Evolutionary conservation across 2,329 filamentous ascomycete genomes (phyloP), one percentile per base, ranked within the genome.

Genomic region (Mycogone perniciosa): DNA sequence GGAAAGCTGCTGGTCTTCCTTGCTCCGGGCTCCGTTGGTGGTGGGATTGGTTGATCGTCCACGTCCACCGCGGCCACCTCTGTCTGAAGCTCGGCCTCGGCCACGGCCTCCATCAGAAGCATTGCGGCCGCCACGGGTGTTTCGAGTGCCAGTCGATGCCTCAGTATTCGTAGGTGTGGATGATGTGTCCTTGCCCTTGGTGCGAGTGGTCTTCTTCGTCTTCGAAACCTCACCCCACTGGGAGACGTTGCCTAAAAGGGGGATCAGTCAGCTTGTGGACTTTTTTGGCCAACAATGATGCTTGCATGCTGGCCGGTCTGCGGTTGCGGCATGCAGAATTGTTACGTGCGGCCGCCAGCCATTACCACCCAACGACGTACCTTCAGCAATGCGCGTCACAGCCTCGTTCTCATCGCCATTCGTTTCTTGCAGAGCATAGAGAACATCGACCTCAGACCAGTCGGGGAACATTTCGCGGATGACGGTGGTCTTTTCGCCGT

Each of bases 391-490:
- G 70, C 84, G 84, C 63, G 86, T 84, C 65, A 88, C 86, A 58
- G 87, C 82, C 61, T 81, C 72, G 60, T 86, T 80, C 63, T 89
- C 76, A 70, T 93, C 87, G 62, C 88, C 88, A 62, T 88, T 81
- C 51, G 85, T 86, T 76, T 99, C 93, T 70, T 95, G 84, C 54
- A 99, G 79, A 56, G 91, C 91, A 68, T 93, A 93, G 57, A 97
- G 83, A 57, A 97, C 82, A 69, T 97, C 92, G 69, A 91, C 89
- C 65, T 96, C 89, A 61, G 90, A 92, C 93, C 92, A 97, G 71
- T 90, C 86, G 54, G 89, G 84, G 75, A 96, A 96, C 75, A 97
- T 85, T 70, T 96, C 91, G 74, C 89, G 90, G 68, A 99, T 84
- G 63, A 85, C 83, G 56, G 77, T 77, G 62, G 96, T 81, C 74